Conservation (phyloP, 805 yeast species). For the Ogataea chonburiensis region DNA sequence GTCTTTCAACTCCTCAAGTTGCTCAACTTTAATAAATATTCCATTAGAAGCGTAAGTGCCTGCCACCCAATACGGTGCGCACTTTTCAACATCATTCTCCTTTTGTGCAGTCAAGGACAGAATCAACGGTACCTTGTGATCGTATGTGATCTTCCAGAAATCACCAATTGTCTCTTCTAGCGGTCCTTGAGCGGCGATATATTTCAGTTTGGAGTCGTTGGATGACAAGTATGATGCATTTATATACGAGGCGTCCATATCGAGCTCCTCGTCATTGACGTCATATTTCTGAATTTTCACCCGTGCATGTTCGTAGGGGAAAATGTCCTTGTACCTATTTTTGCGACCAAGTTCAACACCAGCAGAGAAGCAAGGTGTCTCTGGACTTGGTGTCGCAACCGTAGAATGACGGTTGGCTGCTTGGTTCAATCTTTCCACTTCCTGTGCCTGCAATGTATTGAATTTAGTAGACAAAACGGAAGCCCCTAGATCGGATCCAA, state of each 20-base stretch:
- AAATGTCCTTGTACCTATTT: slow-evolving; percentile 85
- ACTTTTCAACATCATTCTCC: slow-evolving; percentile 79
- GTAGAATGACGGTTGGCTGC: slow-evolving; percentile 35
- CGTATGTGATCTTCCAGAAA: slow-evolving; percentile 77
- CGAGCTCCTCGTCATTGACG: slow-evolving; percentile 22
- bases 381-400: slow-evolving; percentile 21
- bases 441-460: slow-evolving; percentile 64
- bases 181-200: slow-evolving; percentile 93
- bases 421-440: slow-evolving; percentile 60
- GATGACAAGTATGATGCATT: slow-evolving; percentile 76
- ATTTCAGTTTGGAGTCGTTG: slow-evolving; percentile 41
- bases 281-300: slow-evolving; percentile 50
- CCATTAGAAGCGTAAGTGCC: slow-evolving; percentile 45
- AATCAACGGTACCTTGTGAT: slow-evolving; percentile 62
- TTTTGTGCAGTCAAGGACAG: slow-evolving; percentile 71
- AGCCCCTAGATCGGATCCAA: slow-evolving; percentile 39
- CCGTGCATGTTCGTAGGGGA: slow-evolving; percentile 82
- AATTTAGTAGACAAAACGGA: slow-evolving; percentile 51
- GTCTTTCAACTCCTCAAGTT: slow-evolving; percentile 27
- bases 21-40: slow-evolving; percentile 24
- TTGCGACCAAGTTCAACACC: slow-evolving; percentile 82
- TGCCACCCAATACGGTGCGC: slow-evolving; percentile 77
- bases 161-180: slow-evolving; percentile 68
- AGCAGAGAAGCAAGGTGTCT: slow-evolving; percentile 52
- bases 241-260: slow-evolving; percentile 57